A percentile compares a stretch with the other conserved stretches of the same genome.
Evolutionary conservation across 2,329 filamentous ascomycete species (phyloP).

Genomic region (Plectosphaerella cucumerina): DNA sequence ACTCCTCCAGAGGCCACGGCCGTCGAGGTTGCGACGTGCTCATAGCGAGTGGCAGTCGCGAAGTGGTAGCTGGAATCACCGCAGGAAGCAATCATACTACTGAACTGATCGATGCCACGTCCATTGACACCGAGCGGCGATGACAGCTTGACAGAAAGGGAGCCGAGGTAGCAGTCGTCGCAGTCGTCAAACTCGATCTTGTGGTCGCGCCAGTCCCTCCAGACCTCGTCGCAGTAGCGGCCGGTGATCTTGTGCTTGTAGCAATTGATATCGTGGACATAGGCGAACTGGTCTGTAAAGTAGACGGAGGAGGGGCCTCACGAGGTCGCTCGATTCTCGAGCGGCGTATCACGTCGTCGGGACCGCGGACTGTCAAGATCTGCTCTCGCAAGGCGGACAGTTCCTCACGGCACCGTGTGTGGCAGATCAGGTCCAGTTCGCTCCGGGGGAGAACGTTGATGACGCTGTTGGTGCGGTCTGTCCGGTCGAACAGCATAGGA

Average conservation of each 20-base stretch:
- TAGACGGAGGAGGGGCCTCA: neutral
- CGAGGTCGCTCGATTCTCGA: neutral
- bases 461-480: neutral
- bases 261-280: neutral
- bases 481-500: neutral
- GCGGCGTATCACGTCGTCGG: neutral
- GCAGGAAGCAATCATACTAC: too few relatives aligned
- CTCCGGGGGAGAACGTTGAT: neutral
- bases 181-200: neutral
- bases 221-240: neutral
- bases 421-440: neutral
- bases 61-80: too few relatives aligned
- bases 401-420: neutral
- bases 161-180: neutral
- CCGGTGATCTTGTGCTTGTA: neutral
- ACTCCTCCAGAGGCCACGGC: too few relatives aligned
- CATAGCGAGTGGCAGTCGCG: too few relatives aligned
- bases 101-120: too few relatives aligned
- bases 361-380: neutral
- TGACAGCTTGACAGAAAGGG: neutral
- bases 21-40: too few relatives aligned
- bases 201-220: neutral
- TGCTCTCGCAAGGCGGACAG: neutral
- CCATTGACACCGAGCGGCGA: neutral
- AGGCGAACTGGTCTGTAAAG: neutral